Evolutionary conservation across 2,329 filamentous ascomycete genomes (phyloP).

Genomic region (Septoria linicola): DNA sequence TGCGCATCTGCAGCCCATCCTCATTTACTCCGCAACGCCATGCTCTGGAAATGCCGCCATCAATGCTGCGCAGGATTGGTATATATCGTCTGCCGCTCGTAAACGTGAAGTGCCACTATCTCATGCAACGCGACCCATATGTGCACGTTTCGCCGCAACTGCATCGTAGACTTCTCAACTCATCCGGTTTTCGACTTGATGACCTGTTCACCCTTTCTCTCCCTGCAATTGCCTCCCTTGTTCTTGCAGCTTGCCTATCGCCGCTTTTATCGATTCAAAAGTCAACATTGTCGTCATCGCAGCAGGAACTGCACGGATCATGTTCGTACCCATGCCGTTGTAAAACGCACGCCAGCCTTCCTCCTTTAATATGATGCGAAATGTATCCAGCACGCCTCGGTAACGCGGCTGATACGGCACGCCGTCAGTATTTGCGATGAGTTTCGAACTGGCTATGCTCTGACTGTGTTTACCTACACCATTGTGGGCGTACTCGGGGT

Average conservation of each 20-base stretch:
- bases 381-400: slow-evolving; percentile 75
- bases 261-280: slow-evolving; percentile 73
- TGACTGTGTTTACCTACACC: slow-evolving; percentile 45
- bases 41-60: slow-evolving; percentile 16
- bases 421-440: slow-evolving; percentile 50
- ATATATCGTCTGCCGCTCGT: slow-evolving; percentile 14
- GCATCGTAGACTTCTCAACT: not conserved
- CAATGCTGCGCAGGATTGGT: slow-evolving; percentile 15
- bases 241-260: slow-evolving; percentile 54
- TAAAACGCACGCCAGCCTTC: slow-evolving; percentile 98
- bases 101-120: slow-evolving; percentile 9
- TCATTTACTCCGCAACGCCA: slow-evolving; percentile 15
- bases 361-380: slow-evolving; percentile 78
- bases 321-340: slow-evolving; percentile 93
- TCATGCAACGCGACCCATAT: slow-evolving; percentile 17
- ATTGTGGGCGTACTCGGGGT: slow-evolving; percentile 45
- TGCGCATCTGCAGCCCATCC: not conserved
- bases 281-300: slow-evolving; percentile 97
- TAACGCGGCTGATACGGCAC: slow-evolving; percentile 62
- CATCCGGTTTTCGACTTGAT: not conserved
- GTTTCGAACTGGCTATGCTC: slow-evolving; percentile 37
- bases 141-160: slow-evolving; percentile 7
- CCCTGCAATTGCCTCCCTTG: slow-evolving; percentile 44
- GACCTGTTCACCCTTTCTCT: slow-evolving; percentile 14
- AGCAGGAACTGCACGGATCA: slow-evolving; percentile 91